Percentiles rank a stretch among this genome's conserved stretches.
Conservation (phyloP, 805 yeast genomes). For the Kodamaea kakaduensis region DNA sequence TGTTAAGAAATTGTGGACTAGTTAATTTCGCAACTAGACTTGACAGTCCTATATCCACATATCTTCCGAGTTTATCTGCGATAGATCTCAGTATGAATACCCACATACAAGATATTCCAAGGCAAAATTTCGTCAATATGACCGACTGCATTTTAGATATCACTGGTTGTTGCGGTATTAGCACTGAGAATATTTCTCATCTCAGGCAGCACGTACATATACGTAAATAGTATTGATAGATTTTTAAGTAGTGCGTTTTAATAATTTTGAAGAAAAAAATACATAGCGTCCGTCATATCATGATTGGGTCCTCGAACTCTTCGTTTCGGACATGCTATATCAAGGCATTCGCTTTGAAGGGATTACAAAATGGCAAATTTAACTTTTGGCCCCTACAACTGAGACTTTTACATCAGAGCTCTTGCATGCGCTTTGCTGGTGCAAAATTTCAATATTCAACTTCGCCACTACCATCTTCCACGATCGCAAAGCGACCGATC, state of each 20-base stretch:
- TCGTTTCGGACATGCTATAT: not conserved
- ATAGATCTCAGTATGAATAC: conserved; percentile 17
- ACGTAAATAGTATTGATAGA: not conserved
- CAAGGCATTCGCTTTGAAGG: not conserved
- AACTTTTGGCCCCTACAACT: no score
- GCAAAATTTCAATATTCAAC: no score
- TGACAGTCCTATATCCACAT: not conserved
- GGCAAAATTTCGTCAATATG: not conserved
- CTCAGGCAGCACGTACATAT: not conserved
- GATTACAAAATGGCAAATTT: not conserved
- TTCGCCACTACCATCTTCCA: no score
- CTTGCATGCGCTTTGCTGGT: no score
- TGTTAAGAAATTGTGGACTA: conserved; percentile 11
- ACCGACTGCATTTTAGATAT: not conserved
- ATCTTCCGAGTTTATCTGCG: conserved; percentile 13
- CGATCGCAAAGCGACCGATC: no score
- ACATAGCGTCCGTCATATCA: not conserved
- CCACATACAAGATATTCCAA: not conserved
- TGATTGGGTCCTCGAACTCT: conserved; percentile 2
- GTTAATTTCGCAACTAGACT: not conserved
- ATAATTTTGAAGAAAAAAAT: conserved; percentile 1
- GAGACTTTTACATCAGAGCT: no score
- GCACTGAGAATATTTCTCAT: not conserved
- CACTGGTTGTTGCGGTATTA: not conserved
- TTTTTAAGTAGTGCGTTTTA: no score